phyloP scores from a whole-genome alignment of 768 basidiomycete species.

The Suillus spraguei region DNA sequence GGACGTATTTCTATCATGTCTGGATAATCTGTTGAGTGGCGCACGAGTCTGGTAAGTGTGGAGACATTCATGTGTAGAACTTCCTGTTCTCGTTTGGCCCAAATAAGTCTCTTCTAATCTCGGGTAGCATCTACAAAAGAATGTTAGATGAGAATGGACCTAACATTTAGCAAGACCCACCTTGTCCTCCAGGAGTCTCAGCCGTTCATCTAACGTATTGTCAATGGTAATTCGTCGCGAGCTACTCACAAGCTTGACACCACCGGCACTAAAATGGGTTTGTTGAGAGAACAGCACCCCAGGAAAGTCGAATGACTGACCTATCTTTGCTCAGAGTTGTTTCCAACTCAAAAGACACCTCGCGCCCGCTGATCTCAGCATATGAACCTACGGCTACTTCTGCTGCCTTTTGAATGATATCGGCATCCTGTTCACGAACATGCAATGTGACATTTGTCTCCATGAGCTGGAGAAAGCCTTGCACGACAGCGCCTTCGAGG shows the following conservation, averaged over 20 bases:
- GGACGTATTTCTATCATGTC: background rate
- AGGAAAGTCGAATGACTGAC: conserved; percentile 42
- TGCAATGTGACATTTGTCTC: conserved; percentile 71
- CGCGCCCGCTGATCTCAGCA: conserved; percentile 75
- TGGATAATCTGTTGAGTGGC: background rate
- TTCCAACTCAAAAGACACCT: conserved; percentile 60
- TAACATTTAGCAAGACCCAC: conserved; percentile 43
- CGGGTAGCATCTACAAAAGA: conserved; percentile 82
- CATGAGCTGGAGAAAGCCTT: conserved; percentile 83
- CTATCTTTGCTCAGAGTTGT: conserved; percentile 65
- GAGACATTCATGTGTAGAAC: conserved; percentile 64
- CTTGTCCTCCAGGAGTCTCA: conserved; percentile 87
- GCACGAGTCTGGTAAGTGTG: too few relatives aligned
- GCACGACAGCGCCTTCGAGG: conserved; percentile 81
- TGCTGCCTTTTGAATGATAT: conserved; percentile 62
- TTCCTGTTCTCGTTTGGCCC: conserved; percentile 91
- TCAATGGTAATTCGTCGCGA: conserved; percentile 83
- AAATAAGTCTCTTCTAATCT: conserved; percentile 88
- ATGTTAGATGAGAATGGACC: conserved; percentile 7
- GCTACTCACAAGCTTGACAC: conserved; percentile 75
- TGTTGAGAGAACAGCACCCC: background rate
- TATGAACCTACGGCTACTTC: conserved; percentile 66
- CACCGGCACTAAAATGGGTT: conserved; percentile 66
- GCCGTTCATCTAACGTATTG: conserved; percentile 92
- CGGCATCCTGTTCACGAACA: conserved; percentile 68